Percentiles rank a stretch among this genome's conserved stretches.
phyloP scores from a whole-genome alignment of 176 grass and related monocot genomes.

The Pontederia crassipes region DNA sequence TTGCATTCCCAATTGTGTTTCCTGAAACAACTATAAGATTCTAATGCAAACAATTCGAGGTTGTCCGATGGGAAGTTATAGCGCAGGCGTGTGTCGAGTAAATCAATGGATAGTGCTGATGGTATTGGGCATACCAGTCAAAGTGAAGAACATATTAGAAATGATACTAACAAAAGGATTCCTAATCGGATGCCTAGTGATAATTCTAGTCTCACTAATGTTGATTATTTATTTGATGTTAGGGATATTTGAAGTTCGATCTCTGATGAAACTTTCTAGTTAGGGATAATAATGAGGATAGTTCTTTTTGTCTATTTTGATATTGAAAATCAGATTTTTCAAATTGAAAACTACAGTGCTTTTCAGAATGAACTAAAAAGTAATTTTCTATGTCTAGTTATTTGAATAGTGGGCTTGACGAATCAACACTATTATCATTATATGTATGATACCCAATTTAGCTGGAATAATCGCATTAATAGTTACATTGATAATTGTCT shows the following conservation, averaged over 20 bases:
- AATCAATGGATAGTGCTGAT: too few species aligned
- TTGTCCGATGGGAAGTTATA: too few species aligned
- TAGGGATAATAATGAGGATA: not conserved
- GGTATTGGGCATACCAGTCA: too few species aligned
- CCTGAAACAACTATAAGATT: too few species aligned
- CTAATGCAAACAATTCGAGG: not conserved
- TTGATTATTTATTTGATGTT: not conserved
- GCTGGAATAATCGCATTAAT: conserved; percentile 5
- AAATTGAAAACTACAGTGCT: too few species aligned
- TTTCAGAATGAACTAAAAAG: too few species aligned
- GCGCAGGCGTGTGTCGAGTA: too few species aligned
- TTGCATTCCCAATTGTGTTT: too few species aligned
- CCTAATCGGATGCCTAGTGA: not conserved
- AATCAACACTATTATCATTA: conserved; percentile 7
- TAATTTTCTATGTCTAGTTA: too few species aligned
- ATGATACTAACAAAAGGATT: not conserved
- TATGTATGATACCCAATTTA: conserved; percentile 4
- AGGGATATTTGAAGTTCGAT: not conserved
- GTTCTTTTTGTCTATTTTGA: not conserved
- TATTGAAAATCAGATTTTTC: not conserved
- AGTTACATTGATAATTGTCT: conserved; percentile 4
- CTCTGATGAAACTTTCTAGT: not conserved
- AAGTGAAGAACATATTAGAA: too few species aligned
- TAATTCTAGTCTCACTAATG: not conserved
- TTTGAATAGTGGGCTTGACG: not conserved